Evolutionary conservation across 208 protist genomes (phyloP), one percentile per base, ranked within the genome.

Genomic region (Novymonas esmeraldas): DNA sequence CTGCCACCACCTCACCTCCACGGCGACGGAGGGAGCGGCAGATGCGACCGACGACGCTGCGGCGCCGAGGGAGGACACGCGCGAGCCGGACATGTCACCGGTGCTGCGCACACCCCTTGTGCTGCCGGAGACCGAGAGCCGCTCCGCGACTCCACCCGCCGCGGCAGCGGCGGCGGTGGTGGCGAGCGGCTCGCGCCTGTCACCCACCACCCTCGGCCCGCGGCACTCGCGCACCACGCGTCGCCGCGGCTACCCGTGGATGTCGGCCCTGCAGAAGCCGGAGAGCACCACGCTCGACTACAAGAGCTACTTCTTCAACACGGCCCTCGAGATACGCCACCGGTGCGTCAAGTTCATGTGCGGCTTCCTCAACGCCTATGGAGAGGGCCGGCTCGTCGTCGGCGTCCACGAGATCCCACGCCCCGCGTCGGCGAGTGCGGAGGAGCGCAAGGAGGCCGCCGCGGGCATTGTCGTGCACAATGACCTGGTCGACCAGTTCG

Each of bases 261-360:
- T 87, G 78, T 61, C 76, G 44, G 73, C 62, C 44, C 66, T 87
- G 46, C 68, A 83, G 45, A 81, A 81, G 51, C 84, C 84, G 16
- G 84, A 87, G 71, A 85, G 81, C 52, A 59, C 81, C 3, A 82
- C 79, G 49, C 70, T 86, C 2, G 84, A 90, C 39, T 90, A 90
- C 73, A 90, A 90, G 74, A 90, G 84, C 79, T 85, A 87, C 73
- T 81, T 90, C 44, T 85, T 73, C 29, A 54, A 85, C 64, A 81
- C 84, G 3, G 72, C 68, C 10, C 51, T 74, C 18, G 84, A 90
- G 67, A 85, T 85, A 28, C 70, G 75, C n/a, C 77, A 84, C 59
- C 76, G 79, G 9, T 79, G 78, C 51, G 84, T 90, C 39, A 85
- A 85, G 49, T 90, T 90, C 66, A 86, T 90, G 84, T 90, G 80